Percentiles rank a stretch among this genome's conserved stretches.
Conservation (phyloP, 306 rosid genomes). For the Vicia villosa region DNA sequence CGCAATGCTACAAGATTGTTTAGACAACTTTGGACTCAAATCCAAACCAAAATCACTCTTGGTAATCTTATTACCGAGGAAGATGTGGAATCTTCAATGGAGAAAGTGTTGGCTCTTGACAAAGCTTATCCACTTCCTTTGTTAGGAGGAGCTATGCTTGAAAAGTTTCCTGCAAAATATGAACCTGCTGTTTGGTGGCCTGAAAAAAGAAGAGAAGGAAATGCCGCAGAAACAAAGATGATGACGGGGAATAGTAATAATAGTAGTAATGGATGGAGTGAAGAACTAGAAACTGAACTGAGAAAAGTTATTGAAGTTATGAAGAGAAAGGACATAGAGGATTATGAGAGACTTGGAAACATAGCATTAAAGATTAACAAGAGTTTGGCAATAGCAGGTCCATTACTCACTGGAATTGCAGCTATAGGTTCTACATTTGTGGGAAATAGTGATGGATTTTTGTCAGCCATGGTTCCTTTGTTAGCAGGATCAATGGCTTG, state of each 20-base stretch:
- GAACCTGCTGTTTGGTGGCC: slow-evolving; percentile 90
- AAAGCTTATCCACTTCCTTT: slow-evolving; percentile 77
- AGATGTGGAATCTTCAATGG: slow-evolving; percentile 34
- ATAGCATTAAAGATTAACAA: slow-evolving; percentile 58
- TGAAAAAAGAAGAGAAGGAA: background rate
- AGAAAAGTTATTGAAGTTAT: slow-evolving; percentile 48
- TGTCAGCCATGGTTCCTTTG: too few species aligned
- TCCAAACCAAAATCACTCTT: slow-evolving; percentile 42
- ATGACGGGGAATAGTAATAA: background rate
- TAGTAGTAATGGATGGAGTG: slow-evolving; percentile 60
- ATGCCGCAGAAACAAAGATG: background rate
- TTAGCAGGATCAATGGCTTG: too few species aligned
- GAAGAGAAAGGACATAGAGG: slow-evolving; percentile 58
- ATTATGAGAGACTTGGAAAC: slow-evolving; percentile 64
- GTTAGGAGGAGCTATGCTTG: slow-evolving; percentile 73
- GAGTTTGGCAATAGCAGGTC: slow-evolving; percentile 58
- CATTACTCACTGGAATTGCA: slow-evolving; percentile 69
- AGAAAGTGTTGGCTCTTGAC: slow-evolving; percentile 58
- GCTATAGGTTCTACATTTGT: slow-evolving; percentile 50
- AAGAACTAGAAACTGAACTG: slow-evolving; percentile 51
- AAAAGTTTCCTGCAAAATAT: slow-evolving; percentile 55
- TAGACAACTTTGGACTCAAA: slow-evolving; percentile 47
- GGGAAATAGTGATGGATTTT: too few species aligned
- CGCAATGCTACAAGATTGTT: slow-evolving; percentile 62
- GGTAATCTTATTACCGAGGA: slow-evolving; percentile 39